A percentile compares a stretch with the other conserved stretches of the same genome.
Evolutionary conservation across 257 asterid species (phyloP).

Genomic region (Petunia axillaris): DNA sequence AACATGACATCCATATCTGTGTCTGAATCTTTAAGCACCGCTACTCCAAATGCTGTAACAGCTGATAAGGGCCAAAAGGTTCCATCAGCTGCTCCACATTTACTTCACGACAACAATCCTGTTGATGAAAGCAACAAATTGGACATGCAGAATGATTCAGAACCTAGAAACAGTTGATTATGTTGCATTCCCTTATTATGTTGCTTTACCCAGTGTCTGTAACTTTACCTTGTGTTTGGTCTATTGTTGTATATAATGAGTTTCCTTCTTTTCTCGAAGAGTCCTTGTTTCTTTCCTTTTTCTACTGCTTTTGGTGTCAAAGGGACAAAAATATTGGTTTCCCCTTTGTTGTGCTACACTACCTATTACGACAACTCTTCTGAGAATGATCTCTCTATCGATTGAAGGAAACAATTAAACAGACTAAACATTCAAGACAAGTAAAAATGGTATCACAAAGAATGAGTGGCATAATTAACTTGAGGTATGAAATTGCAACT

Average conservation of each 20-base stretch:
- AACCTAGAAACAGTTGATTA: conserved; percentile 30
- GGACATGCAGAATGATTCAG: conserved; percentile 26
- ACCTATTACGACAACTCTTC: background rate
- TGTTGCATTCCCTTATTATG: background rate
- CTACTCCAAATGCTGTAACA: conserved; percentile 32
- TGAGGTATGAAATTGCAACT: background rate
- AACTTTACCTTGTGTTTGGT: background rate
- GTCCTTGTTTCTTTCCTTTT: background rate
- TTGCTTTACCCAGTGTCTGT: background rate
- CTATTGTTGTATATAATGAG: background rate
- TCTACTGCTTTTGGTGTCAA: background rate
- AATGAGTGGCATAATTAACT: background rate
- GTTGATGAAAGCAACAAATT: conserved; percentile 23
- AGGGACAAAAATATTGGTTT: background rate
- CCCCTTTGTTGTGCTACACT: background rate
- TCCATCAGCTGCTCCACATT: conserved; percentile 31
- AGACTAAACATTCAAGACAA: background rate
- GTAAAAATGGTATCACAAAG: background rate
- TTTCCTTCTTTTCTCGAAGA: background rate
- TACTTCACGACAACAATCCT: conserved; percentile 32
- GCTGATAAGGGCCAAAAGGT: conserved; percentile 35
- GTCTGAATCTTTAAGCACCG: conserved; percentile 36
- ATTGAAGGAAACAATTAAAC: background rate
- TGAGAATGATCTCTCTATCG: background rate
- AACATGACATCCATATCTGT: conserved; percentile 32